Evolutionary conservation across 2,329 filamentous ascomycete species (phyloP), one percentile per base, ranked within the genome.

Genomic region (Fusarium liriodendri): DNA sequence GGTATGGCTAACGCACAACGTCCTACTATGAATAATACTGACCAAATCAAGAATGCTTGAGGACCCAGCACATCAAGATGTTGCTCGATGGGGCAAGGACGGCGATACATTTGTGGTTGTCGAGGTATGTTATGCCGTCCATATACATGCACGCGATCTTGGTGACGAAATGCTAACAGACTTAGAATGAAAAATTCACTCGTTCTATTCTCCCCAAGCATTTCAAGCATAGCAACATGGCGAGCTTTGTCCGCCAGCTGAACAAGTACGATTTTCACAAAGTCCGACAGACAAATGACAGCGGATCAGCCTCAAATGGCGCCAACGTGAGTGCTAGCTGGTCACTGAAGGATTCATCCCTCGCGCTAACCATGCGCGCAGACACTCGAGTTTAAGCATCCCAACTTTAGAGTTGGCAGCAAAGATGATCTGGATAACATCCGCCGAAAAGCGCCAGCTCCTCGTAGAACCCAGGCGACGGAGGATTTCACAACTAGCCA

Each of bases 221-320:
- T 80, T 99, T 99, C 88, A 99, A 99, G 84, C 97, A 98, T 85
- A 97, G 95, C 89, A 98, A 98, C 83, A 98, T 98, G 85, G 95
- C 95, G 35, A 98, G 95, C 84, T 98, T 98, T 81, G 95, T 98
- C 67, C 93, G 95, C 58, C 95, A 98, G 82, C 86, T 98, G 67
- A 98, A 98, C 86, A 98, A 98, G 82, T 98, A 97, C 83, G 95
- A 98, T 81, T 99, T 99, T 78, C 97, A 99, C 87, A 99, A 99
- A 87, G 95, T 98, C 73, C 91, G 97, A 72, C 83, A 83, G 18
- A 82, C 83, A 4, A 82, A 80, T 60, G 83, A 85, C 54, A 78
- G 78, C 67, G 80, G 83, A 14, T 79, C 80, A 6, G 76, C 78
- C 16, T 78, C 82, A 11, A 82, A 79, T 38, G 82, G 83, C n/a